Percentiles rank a stretch among this genome's conserved stretches.
Evolutionary conservation across 805 yeast genomes (phyloP).

Genomic region (Myxozyma geophila): DNA sequence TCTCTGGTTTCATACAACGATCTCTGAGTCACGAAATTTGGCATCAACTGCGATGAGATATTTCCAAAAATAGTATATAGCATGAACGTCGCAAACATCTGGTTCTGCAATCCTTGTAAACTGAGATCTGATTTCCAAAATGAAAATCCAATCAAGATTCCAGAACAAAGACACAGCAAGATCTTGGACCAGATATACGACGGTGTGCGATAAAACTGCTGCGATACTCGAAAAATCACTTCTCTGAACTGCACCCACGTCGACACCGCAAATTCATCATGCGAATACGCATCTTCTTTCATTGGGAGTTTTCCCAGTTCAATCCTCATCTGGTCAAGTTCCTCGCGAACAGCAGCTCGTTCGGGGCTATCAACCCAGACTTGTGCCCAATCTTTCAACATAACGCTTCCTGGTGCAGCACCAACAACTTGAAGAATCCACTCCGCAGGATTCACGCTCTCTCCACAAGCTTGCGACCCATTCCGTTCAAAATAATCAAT

Average conservation of each 20-base stretch:
- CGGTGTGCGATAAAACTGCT: constrained; percentile 69
- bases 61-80: constrained; percentile 61
- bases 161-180: constrained; percentile 55
- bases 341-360: constrained; percentile 59
- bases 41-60: constrained; percentile 64
- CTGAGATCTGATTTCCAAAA: constrained; percentile 67
- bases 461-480: constrained; percentile 72
- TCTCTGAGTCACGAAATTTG: constrained; percentile 64
- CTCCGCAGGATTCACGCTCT: constrained; percentile 79
- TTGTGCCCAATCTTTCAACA: constrained; percentile 49
- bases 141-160: constrained; percentile 68
- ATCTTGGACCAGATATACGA: constrained; percentile 61
- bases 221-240: constrained; percentile 56
- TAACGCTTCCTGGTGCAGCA: constrained; percentile 47
- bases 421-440: constrained; percentile 79
- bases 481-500: constrained; percentile 68
- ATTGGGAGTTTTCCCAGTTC: constrained; percentile 48
- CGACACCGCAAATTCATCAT: constrained; percentile 59
- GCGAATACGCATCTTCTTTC: constrained; percentile 8
- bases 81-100: constrained; percentile 78
- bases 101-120: constrained; percentile 75
- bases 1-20: constrained; percentile 73
- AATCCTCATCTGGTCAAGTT: constrained; percentile 65
- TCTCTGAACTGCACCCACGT: constrained; percentile 48
- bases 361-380: constrained; percentile 79